Evolutionary conservation across 176 grass and related monocot genomes (phyloP).

Genomic region (Ensete glaucum): DNA sequence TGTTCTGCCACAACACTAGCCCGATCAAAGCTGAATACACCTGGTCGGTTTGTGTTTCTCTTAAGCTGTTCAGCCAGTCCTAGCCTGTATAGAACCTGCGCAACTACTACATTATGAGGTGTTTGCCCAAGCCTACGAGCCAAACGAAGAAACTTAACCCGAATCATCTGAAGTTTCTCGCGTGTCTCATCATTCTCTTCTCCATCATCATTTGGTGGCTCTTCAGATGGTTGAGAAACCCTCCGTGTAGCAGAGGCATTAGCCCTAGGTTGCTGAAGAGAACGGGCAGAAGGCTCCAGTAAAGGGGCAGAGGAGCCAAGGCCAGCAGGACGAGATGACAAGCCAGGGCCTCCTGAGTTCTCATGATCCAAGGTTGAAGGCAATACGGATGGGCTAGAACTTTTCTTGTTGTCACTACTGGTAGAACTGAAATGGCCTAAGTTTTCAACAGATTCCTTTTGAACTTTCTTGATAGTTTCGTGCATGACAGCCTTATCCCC

Average conservation of each 20-base stretch:
- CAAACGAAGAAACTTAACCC: constrained; percentile 60
- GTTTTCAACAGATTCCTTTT: constrained; percentile 50
- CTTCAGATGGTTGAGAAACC: constrained; percentile 12
- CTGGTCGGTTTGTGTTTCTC: constrained; percentile 30
- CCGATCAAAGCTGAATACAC: constrained; percentile 41
- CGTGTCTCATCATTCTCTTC: constrained; percentile 53
- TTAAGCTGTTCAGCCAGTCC: constrained; percentile 56
- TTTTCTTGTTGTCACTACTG: constrained; percentile 38
- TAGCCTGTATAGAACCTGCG: constrained; percentile 59
- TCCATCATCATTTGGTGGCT: constrained; percentile 27
- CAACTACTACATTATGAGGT: constrained; percentile 40
- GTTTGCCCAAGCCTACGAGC: constrained; percentile 47
- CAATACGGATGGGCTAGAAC: constrained; percentile 19
- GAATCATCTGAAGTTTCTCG: constrained; percentile 42
- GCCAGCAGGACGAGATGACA: constrained; percentile 24
- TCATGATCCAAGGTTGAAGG: constrained; percentile 10
- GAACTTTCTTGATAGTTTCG: background rate
- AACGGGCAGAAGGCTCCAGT: constrained; percentile 2
- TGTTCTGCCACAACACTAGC: constrained; percentile 59
- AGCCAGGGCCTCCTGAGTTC: constrained; percentile 23
- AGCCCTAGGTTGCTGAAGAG: background rate
- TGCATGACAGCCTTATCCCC: background rate
- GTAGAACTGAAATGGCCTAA: constrained; percentile 34
- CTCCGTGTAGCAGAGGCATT: background rate
- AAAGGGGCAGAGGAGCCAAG: background rate